A percentile compares a stretch with the other conserved stretches of the same genome.
These are phyloP conservation scores for Alternaria rosae DNA, from an alignment of 2,329 filamentous ascomycete genomes.

Conservation along the genomic window DNA sequence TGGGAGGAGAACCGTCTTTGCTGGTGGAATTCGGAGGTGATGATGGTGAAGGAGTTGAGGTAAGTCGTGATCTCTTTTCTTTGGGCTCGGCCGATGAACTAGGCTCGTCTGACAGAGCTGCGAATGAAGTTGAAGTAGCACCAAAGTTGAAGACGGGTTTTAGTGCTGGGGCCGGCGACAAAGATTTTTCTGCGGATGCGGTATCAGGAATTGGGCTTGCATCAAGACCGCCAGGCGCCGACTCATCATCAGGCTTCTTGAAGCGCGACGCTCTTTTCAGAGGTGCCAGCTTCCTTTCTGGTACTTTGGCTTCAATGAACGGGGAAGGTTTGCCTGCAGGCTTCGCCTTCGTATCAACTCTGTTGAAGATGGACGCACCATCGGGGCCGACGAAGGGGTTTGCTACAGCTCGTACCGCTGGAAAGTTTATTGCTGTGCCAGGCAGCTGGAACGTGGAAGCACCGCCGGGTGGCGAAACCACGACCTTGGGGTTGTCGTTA, in stretches of 20 bases:
- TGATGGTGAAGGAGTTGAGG: background rate
- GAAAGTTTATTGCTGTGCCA: background rate
- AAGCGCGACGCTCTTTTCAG: background rate
- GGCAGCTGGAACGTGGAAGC: background rate
- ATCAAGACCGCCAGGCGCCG: background rate
- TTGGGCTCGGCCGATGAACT: background rate
- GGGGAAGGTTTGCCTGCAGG: background rate
- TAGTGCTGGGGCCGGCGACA: fast-evolving
- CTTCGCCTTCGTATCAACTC: background rate
- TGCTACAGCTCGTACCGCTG: background rate
- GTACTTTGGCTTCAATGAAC: background rate
- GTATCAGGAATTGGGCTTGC: fast-evolving
- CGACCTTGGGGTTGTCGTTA: background rate
- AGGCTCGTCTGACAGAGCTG: background rate
- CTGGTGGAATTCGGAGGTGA: background rate
- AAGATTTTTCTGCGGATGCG: background rate
- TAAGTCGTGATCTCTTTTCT: background rate
- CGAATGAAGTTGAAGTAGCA: background rate
- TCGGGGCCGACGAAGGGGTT: background rate
- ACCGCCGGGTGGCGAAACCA: background rate
- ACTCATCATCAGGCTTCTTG: background rate
- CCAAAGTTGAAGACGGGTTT: background rate
- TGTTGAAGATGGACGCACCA: background rate
- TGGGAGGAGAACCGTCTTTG: background rate
- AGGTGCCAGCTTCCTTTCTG: background rate